These are phyloP conservation scores for Cordyceps farinosa DNA, from an alignment of 2,329 filamentous ascomycete species.

Conservation along the genomic window DNA sequence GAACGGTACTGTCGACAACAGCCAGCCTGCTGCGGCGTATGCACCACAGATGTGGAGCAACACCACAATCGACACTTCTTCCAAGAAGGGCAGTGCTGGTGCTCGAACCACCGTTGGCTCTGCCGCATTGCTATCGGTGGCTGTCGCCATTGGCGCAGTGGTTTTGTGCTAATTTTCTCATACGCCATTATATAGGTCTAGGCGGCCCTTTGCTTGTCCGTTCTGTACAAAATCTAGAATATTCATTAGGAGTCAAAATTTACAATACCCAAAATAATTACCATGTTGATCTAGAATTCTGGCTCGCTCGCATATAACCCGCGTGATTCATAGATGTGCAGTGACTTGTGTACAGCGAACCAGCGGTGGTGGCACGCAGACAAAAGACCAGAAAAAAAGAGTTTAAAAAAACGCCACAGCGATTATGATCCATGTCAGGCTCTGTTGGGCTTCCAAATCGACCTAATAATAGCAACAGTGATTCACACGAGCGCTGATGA, in stretches of 20 bases:
- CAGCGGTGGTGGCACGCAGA: too few species aligned
- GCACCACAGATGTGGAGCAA: constrained; percentile 12
- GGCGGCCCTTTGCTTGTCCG: background rate
- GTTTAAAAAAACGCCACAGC: too few species aligned
- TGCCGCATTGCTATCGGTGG: background rate
- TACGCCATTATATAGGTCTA: background rate
- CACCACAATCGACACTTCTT: constrained; percentile 1
- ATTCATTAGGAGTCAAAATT: background rate
- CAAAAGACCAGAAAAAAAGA: too few species aligned
- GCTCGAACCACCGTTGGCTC: background rate
- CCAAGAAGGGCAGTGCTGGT: constrained; percentile 4
- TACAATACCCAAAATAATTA: background rate
- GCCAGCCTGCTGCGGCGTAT: constrained; percentile 21
- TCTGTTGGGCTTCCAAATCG: background rate
- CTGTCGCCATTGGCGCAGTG: background rate
- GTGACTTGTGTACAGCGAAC: too few species aligned
- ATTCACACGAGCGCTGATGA: constrained; percentile 3
- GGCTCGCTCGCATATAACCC: too few species aligned
- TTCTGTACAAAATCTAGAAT: background rate
- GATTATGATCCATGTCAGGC: background rate
- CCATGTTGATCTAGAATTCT: background rate
- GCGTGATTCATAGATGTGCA: too few species aligned
- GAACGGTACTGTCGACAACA: constrained; percentile 64
- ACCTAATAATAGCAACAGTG: background rate
- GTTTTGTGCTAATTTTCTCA: background rate